Percentiles rank a stretch among this genome's conserved stretches.
Evolutionary conservation across 2,329 filamentous ascomycete species (phyloP).

Genomic region (Penicillium glabrum): DNA sequence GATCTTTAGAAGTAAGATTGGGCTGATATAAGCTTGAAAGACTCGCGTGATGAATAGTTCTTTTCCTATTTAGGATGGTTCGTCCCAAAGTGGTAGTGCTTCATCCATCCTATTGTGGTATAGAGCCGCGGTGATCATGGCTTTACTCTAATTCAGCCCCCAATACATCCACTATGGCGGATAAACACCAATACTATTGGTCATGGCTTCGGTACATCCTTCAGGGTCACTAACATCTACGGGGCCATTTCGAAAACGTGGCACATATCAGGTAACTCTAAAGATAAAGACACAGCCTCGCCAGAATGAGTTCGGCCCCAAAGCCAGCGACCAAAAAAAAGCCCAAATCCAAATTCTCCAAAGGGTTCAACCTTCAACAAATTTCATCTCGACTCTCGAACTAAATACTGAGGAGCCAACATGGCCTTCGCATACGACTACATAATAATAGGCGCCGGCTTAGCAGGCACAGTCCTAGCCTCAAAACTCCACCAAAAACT

Average conservation of each 20-base stretch:
- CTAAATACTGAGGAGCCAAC: not conserved
- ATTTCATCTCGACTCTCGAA: no score
- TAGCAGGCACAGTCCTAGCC: slow-evolving; percentile 30
- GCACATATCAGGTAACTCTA: not conserved
- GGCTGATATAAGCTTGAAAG: not conserved
- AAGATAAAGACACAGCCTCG: not conserved
- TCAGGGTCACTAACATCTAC: not conserved
- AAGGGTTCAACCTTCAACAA: no score
- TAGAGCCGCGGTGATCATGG: not conserved
- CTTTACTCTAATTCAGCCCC: not conserved
- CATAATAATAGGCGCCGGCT: slow-evolving; percentile 33
- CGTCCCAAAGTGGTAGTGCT: not conserved
- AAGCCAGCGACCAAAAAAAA: not conserved
- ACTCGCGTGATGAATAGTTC: not conserved
- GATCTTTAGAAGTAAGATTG: not conserved
- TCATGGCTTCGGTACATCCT: not conserved
- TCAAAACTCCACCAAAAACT: slow-evolving; percentile 25
- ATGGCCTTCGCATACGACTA: slow-evolving; percentile 6
- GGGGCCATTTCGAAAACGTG: not conserved
- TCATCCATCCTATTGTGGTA: not conserved
- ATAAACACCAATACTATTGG: not conserved
- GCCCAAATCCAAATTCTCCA: no score
- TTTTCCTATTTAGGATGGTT: not conserved
- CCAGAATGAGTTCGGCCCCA: not conserved
- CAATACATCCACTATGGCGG: not conserved